A percentile compares a stretch with the other conserved stretches of the same genome.
Conservation (phyloP, 2,329 filamentous ascomycete species). For the Penicillium hordei region DNA sequence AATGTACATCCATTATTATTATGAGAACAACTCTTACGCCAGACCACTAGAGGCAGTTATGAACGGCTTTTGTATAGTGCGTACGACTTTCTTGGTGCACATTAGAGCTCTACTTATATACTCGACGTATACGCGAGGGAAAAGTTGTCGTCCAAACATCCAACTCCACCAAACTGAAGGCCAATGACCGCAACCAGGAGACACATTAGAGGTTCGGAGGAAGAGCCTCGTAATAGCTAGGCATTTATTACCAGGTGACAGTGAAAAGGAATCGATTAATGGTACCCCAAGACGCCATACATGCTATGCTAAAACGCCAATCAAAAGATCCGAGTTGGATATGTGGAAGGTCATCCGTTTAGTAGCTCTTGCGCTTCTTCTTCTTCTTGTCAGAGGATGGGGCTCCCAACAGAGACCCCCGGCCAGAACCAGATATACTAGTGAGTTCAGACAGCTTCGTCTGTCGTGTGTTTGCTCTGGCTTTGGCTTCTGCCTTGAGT, state of each 20-base stretch:
- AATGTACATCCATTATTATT: not conserved
- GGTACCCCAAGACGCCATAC: conserved; percentile 8
- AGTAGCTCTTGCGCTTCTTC: conserved; percentile 25
- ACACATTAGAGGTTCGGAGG: too few species aligned
- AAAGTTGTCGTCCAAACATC: conserved; percentile 39
- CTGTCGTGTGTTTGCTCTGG: conserved; percentile 9
- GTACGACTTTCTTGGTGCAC: conserved; percentile 6
- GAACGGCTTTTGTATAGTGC: conserved; percentile 9
- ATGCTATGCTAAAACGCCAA: conserved; percentile 17
- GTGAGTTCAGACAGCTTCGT: conserved; percentile 24
- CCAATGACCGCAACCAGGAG: too few species aligned
- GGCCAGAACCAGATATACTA: conserved; percentile 34
- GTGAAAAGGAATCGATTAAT: not conserved
- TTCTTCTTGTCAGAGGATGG: conserved; percentile 14
- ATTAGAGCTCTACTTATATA: conserved; percentile 67
- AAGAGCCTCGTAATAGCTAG: not conserved
- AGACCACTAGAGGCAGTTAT: conserved; percentile 1
- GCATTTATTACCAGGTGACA: not conserved
- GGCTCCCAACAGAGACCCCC: not conserved
- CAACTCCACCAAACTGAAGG: conserved; percentile 15
- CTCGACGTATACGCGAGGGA: conserved; percentile 61
- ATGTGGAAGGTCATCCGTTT: not conserved
- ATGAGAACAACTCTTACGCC: not conserved
- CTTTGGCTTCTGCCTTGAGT: conserved; percentile 20
- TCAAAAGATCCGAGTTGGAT: not conserved